Conservation (phyloP, 805 yeast species). For the Candida piceae region DNA sequence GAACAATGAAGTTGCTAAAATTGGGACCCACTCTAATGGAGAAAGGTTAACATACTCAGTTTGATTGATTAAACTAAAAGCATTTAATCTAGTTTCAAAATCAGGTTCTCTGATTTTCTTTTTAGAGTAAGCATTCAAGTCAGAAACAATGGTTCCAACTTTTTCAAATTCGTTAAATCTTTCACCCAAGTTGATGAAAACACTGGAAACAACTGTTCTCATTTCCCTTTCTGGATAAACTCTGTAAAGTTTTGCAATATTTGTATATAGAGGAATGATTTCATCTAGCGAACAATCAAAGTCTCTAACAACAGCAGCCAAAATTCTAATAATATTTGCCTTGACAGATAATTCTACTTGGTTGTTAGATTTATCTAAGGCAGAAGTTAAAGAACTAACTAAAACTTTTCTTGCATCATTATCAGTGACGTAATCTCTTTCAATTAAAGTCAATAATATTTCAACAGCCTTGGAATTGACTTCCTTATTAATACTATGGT, state of each 20-base stretch:
- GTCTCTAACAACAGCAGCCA: constrained; percentile 49
- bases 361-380: constrained; percentile 53
- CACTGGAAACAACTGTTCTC: constrained; percentile 54
- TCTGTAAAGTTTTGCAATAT: constrained; percentile 43
- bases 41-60: constrained; percentile 37
- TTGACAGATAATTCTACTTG: constrained; percentile 50
- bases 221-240: constrained; percentile 54
- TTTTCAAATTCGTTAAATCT: constrained; percentile 38
- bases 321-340: constrained; percentile 50
- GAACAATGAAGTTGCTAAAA: constrained; percentile 62
- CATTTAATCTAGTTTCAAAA: constrained; percentile 66
- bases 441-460: constrained; percentile 46
- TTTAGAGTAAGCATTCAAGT: constrained; percentile 63
- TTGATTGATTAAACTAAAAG: constrained; percentile 65
- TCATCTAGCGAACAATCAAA: constrained; percentile 50
- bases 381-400: constrained; percentile 51
- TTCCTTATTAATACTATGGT: constrained; percentile 35
- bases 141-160: constrained; percentile 51
- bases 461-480: constrained; percentile 50
- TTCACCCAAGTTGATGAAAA: constrained; percentile 55
- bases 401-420: constrained; percentile 48
- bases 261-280: constrained; percentile 31
- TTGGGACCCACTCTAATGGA: constrained; percentile 71
- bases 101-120: constrained; percentile 69
- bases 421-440: constrained; percentile 53